Evolutionary conservation across 257 asterid species (phyloP).

Genomic region (Scutellaria galericulata): DNA sequence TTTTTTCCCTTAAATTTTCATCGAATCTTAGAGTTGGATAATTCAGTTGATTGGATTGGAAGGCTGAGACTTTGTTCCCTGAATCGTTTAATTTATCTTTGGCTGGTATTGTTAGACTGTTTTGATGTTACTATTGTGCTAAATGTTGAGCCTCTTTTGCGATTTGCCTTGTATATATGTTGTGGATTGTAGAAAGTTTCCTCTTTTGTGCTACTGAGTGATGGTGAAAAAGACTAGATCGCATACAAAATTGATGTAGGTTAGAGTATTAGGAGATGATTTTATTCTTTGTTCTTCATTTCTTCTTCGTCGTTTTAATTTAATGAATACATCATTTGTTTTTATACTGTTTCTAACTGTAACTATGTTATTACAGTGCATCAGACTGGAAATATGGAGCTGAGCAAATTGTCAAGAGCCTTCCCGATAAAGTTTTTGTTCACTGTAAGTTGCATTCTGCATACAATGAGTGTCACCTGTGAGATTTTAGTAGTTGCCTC

Average conservation of each 20-base stretch:
- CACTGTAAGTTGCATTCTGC: conserved; percentile 68
- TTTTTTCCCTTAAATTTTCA: not conserved
- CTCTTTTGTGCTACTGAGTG: conserved; percentile 1
- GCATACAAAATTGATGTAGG: conserved; percentile 6
- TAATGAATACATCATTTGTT: conserved; percentile 1
- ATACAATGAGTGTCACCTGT: not conserved
- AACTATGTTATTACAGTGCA: conserved; percentile 55
- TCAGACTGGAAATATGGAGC: conserved; percentile 91
- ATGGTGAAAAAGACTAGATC: not conserved
- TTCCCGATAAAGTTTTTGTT: conserved; percentile 85
- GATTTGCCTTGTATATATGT: conserved; percentile 18
- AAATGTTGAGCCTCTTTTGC: conserved; percentile 12
- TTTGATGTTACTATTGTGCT: conserved; percentile 13
- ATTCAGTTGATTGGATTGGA: conserved; percentile 21
- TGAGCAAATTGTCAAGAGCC: conserved; percentile 75
- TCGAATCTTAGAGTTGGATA: not conserved
- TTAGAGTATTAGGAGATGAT: not conserved
- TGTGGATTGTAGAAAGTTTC: conserved; percentile 12
- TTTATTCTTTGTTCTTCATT: not conserved
- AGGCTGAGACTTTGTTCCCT: conserved; percentile 9
- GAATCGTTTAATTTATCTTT: not conserved
- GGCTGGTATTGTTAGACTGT: not conserved
- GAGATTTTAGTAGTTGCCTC: not conserved
- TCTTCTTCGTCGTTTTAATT: not conserved
- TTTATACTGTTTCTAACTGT: conserved; percentile 19